These are phyloP conservation scores for Botryotinia convoluta DNA, from an alignment of 2,329 filamentous ascomycete genomes.

Conservation along the genomic window DNA sequence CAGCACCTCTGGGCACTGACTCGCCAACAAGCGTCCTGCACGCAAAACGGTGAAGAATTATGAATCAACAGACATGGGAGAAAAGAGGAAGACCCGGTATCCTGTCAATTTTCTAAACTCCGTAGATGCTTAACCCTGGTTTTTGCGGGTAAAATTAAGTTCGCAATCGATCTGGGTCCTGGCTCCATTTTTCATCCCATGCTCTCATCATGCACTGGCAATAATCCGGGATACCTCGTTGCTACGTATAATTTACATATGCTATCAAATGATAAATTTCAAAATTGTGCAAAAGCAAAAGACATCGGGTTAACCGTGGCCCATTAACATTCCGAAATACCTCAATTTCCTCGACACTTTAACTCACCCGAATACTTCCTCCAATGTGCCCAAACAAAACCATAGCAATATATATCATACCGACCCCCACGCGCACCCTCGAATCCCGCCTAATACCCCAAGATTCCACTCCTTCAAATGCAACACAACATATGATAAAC, in stretches of 20 bases:
- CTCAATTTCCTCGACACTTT: neutral
- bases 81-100: neutral
- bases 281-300: neutral
- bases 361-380: neutral
- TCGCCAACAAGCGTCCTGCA: constrained; percentile 10
- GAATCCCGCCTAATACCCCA: neutral
- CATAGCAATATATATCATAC: neutral
- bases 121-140: neutral
- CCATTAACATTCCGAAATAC: neutral
- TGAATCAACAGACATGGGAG: neutral
- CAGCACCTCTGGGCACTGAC: constrained; percentile 9
- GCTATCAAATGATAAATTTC: neutral
- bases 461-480: neutral
- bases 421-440: neutral
- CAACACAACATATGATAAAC: neutral
- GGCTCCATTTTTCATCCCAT: neutral
- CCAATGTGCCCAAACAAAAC: neutral
- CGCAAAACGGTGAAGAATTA: constrained; percentile 16
- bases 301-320: neutral
- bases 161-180: constrained; percentile 11
- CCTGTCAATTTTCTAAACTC: neutral
- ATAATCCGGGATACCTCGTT: neutral
- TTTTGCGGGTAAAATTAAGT: neutral
- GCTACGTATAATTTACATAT: neutral
- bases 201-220: constrained; percentile 9